Base-by-base conservation (phyloP, 2,329 filamentous ascomycete genomes). In the Neonectria sp. region DNA sequence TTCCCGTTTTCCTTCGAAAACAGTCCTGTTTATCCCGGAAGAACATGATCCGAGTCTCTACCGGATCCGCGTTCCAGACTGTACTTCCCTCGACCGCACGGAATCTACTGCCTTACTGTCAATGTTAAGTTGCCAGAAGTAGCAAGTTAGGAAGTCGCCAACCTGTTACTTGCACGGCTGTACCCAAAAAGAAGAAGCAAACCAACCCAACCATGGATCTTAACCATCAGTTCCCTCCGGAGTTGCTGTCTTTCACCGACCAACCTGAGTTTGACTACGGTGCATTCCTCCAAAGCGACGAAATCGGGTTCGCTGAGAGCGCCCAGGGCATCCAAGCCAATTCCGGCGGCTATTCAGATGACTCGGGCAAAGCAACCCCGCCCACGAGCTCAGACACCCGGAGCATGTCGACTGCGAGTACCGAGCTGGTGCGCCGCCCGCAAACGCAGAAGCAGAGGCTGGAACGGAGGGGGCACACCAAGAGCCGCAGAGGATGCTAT, bases 401-500 rank as follows among this genome's bases (percentile, higher is more conserved):
- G 53, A 74, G 73, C 52, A 63, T 70, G 21, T 73, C 77, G 33
- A 71, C 71, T 53, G 64, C 57, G 11, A 65, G 67, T 46, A 67
- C 63, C 25, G 70, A 74, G 55, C 25, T 76, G 6, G 70, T 57
- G 52, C 43, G 46, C 8, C 72, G 61, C 8, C 27, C 57, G 4
- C 68, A 73, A 6, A 37, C 68, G 5, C 72, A 75, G 66, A 77
- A 73, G 57, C 73, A 82, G 70, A 80, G 83, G 51, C 69, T 86
- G 29, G 88, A 89, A 76, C 81, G 90, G 62, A 85, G 89, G 68
- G 89, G 90, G 0, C 90, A 92, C 69, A 91, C 88, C 12, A 92
- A 92, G 78, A 91, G 88, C 57, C 85, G 90, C 27, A 83, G 86
- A 17, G 90, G 90, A 9, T 92, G 90, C 78, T 92, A 86, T 77